phyloP scores from a whole-genome alignment of 768 basidiomycete genomes.

The Phaffia tasmanica region DNA sequence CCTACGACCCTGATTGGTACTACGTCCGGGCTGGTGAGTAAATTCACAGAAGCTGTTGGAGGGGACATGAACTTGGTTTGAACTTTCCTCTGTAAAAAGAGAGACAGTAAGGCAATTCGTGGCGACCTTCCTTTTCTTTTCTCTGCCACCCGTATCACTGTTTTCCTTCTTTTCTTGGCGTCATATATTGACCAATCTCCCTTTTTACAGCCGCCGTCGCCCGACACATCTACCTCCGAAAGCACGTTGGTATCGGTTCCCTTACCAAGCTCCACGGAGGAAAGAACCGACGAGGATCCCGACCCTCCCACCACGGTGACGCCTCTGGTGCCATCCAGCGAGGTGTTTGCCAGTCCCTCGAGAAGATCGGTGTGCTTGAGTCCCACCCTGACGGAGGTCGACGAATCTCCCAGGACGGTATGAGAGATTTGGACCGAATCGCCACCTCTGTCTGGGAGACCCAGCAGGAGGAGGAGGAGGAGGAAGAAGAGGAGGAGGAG shows the following conservation, averaged over 20 bases:
- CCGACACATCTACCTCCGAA: slow-evolving; percentile 98
- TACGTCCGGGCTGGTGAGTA: slow-evolving; percentile 90
- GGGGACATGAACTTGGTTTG: neutral
- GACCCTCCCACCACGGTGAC: slow-evolving; percentile 86
- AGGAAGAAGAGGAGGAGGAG: slow-evolving; percentile 37
- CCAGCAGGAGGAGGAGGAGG: slow-evolving; percentile 30
- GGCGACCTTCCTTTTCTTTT: slow-evolving; percentile 29
- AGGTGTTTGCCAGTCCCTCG: slow-evolving; percentile 88
- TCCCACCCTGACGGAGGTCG: slow-evolving; percentile 85
- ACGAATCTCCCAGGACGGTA: slow-evolving; percentile 91
- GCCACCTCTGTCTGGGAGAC: slow-evolving; percentile 41
- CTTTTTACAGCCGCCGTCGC: slow-evolving; percentile 67
- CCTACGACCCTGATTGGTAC: slow-evolving; percentile 99
- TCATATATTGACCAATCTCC: neutral
- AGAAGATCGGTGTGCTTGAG: slow-evolving; percentile 98
- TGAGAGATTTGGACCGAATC: slow-evolving; percentile 43
- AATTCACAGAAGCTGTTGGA: neutral
- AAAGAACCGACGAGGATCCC: slow-evolving; percentile 88
- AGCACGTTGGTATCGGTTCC: slow-evolving; percentile 80
- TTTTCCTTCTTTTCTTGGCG: neutral
- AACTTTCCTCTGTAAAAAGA: no score
- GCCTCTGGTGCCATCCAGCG: slow-evolving; percentile 81
- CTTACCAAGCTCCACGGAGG: slow-evolving; percentile 94
- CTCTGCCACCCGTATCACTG: slow-evolving; percentile 18
- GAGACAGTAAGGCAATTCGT: no score